Evolutionary conservation across 805 yeast genomes (phyloP), one percentile per base, ranked within the genome.

Genomic region (Pichia phayaonensis): DNA sequence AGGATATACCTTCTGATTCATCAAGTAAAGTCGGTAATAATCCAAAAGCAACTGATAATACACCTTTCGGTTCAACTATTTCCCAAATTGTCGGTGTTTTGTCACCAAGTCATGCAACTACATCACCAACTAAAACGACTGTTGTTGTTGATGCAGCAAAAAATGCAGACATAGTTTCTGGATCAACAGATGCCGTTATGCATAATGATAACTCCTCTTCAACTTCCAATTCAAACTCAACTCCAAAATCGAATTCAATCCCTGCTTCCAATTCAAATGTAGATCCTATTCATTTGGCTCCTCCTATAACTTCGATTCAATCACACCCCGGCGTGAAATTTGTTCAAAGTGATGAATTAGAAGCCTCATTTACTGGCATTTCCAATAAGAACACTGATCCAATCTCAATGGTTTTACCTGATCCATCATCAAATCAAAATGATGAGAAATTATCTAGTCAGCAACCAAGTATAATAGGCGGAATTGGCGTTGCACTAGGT

Each of bases 331-430:
- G 61, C 8, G 59, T 63, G 13, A 59, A 58, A 20, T 58, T 64
- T n/a, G 55, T 53, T 18, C 73, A 68, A 41, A 58, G 61, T 7
- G 65, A 66, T 11, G 68, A 64, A 44, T 56, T 72, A 7, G 56
- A 69, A 23, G 76, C 76, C 1, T 66, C 66, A 26, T 72, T 73
- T 58, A 68, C 75, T 0, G 72, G 73, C 7, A 60, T 68, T 46
- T 61, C 71, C 18, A 61, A 55, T 42, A 54, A 55, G 24, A 49
- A 52, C 36, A 48, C 50, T 8, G 55, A 53, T 34, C 54, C 55
- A 8, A 39, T 45, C 1, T 44, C 53, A 31, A 51, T 47, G 26
- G 47, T 50, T 39, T 40, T 49, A 22, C 54, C 53, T 2, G 50
- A 42, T 20, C 16, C 52, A 3, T 4, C 20, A 44, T 8, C 42